Evolutionary conservation across 2,329 filamentous ascomycete genomes (phyloP).

Genomic region (Grosmannia huntii): DNA sequence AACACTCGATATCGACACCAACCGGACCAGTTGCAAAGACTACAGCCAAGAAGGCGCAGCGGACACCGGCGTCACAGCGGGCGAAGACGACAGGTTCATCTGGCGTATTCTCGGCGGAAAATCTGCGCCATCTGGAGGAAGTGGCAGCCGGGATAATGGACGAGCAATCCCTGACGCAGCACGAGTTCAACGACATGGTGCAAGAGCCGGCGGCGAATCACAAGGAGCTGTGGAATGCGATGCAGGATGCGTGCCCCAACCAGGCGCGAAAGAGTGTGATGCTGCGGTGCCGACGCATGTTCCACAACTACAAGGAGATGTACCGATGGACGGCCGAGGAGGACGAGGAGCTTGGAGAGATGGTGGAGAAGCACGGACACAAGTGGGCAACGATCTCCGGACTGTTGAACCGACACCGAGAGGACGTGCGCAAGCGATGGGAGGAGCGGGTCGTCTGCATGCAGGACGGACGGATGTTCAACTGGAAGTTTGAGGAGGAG

Average conservation of each 20-base stretch:
- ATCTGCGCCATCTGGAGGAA: constrained; percentile 26
- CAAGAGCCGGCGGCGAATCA: constrained; percentile 18
- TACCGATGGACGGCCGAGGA: constrained; percentile 47
- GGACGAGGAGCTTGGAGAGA: constrained; percentile 36
- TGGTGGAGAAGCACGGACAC: constrained; percentile 33
- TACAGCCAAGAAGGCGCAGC: not conserved
- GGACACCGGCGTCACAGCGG: constrained; percentile 10
- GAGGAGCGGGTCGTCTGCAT: constrained; percentile 53
- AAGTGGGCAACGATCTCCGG: constrained; percentile 51
- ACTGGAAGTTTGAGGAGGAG: constrained; percentile 52
- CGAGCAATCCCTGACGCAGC: constrained; percentile 28
- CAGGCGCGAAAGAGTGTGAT: constrained; percentile 41
- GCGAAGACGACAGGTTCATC: not conserved
- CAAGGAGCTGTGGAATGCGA: constrained; percentile 34
- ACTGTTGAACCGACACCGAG: constrained; percentile 49
- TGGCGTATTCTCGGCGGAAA: constrained; percentile 29
- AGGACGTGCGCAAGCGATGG: constrained; percentile 58
- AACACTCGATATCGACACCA: not conserved
- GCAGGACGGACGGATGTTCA: constrained; percentile 34
- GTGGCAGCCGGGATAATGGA: constrained; percentile 32
- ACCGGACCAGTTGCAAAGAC: not conserved
- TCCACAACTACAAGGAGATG: constrained; percentile 51
- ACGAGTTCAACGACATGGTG: constrained; percentile 34
- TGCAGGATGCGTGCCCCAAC: constrained; percentile 35
- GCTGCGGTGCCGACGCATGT: constrained; percentile 46